Conservation (phyloP, 2,329 filamentous ascomycete species). For the Cryphonectria radicalis region DNA sequence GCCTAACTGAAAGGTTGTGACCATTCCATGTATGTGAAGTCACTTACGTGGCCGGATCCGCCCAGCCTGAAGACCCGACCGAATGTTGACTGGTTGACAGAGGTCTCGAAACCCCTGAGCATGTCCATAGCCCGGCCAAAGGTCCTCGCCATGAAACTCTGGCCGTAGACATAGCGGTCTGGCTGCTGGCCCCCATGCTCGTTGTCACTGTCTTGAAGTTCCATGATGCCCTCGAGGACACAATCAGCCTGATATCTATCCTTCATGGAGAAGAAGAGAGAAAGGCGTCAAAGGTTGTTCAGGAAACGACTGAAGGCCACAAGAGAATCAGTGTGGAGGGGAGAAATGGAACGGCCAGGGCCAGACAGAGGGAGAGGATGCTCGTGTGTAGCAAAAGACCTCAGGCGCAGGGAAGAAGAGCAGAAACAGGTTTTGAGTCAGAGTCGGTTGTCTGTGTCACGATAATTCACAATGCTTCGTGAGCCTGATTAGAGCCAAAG, state of each 20-base stretch:
- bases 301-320: constrained; percentile 6
- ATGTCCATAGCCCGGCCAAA: constrained; percentile 28
- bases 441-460: constrained; percentile 18
- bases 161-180: constrained; percentile 16
- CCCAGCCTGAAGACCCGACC: constrained; percentile 66
- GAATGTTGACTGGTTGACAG: constrained; percentile 46
- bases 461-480: not conserved
- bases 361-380: not conserved
- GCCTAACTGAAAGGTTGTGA: too few species aligned
- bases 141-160: constrained; percentile 18
- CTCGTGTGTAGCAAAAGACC: not conserved
- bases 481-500: not conserved
- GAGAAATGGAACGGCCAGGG: not conserved
- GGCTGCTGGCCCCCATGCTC: constrained; percentile 19
- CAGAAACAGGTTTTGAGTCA: constrained; percentile 24
- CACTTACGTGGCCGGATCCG: constrained; percentile 58
- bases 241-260: constrained; percentile 9
- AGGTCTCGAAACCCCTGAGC: constrained; percentile 35
- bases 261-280: constrained; percentile 10
- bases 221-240: constrained; percentile 2
- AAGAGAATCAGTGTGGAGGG: not conserved
- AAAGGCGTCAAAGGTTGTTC: not conserved
- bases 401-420: constrained; percentile 9
- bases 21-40: not conserved
- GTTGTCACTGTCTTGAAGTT: constrained; percentile 11